phyloP scores from a whole-genome alignment of 1,284 basidiomycete species.

The Coniophora puteana region DNA sequence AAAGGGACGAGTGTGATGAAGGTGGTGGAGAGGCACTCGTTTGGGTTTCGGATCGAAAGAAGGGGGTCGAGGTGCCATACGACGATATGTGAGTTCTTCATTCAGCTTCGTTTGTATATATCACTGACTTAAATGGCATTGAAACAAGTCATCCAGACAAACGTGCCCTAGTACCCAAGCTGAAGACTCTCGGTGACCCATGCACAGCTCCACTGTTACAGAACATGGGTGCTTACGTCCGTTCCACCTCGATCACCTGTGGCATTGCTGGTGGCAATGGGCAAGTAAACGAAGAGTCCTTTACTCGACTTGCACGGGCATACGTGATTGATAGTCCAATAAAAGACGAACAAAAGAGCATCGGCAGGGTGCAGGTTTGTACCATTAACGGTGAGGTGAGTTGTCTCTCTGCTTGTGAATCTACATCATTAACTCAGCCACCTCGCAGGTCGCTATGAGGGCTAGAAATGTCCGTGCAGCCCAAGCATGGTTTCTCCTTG shows the following conservation, averaged over 20 bases:
- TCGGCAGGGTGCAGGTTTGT: constrained; percentile 26
- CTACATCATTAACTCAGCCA: not conserved
- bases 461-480: constrained; percentile 60
- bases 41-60: constrained; percentile 62
- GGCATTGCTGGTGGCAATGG: no score
- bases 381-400: constrained; percentile 54
- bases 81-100: constrained; percentile 71
- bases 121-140: constrained; percentile 4
- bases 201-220: constrained; percentile 47
- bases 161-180: constrained; percentile 30
- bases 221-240: constrained; percentile 46
- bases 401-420: not conserved
- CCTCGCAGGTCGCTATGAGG: constrained; percentile 52
- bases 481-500: constrained; percentile 68
- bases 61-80: constrained; percentile 72
- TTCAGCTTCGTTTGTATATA: not conserved
- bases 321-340: constrained; percentile 58
- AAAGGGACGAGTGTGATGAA: constrained; percentile 8
- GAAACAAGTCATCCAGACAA: constrained; percentile 47
- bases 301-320: constrained; percentile 60
- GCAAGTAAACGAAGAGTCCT: constrained; percentile 38
- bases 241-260: constrained; percentile 1
- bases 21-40: constrained; percentile 51
- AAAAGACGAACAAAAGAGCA: constrained; percentile 35
- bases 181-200: constrained; percentile 52